Evolutionary conservation across 345 rosid genomes (phyloP).

Genomic region (Cochlearia excelsa): DNA sequence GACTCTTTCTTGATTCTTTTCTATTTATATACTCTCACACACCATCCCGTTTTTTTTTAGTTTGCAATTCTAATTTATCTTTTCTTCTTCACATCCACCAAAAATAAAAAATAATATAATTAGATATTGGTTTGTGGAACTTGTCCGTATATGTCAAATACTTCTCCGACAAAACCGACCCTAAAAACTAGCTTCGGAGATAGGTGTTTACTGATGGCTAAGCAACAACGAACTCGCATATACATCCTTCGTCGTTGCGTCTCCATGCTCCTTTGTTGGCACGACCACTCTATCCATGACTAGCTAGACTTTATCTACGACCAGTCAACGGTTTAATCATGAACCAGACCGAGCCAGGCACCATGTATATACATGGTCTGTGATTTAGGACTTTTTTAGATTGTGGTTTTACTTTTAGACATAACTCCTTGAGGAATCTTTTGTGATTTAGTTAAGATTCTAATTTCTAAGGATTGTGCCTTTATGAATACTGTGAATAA

Average conservation of each 20-base stretch:
- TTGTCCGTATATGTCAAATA: slow-evolving; percentile 35
- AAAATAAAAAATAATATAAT: not conserved
- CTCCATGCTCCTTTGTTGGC: slow-evolving; percentile 84
- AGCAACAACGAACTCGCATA: slow-evolving; percentile 75
- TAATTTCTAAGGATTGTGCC: not conserved
- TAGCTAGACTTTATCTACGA: no score
- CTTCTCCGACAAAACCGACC: slow-evolving; percentile 21
- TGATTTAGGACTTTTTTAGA: not conserved
- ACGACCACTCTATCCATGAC: slow-evolving; percentile 44
- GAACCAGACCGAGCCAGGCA: slow-evolving; percentile 1
- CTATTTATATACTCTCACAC: slow-evolving; percentile 19
- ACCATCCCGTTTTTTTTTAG: not conserved
- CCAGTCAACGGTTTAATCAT: slow-evolving; percentile 6
- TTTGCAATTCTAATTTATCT: no score
- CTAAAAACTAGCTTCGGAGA: slow-evolving; percentile 42
- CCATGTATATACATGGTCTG: not conserved
- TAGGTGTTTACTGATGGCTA: slow-evolving; percentile 54
- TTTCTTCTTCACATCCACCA: no score
- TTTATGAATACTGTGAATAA: slow-evolving; percentile 17
- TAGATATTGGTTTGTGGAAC: not conserved
- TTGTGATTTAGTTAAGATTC: slow-evolving; percentile 12
- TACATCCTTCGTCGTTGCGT: slow-evolving; percentile 77
- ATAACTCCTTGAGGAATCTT: slow-evolving; percentile 10
- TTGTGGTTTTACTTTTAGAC: slow-evolving; percentile 1
- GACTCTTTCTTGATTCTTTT: not conserved